A percentile compares a stretch with the other conserved stretches of the same genome.
phyloP scores from a whole-genome alignment of 768 basidiomycete genomes.

The Cyclocybe cylindracea region DNA sequence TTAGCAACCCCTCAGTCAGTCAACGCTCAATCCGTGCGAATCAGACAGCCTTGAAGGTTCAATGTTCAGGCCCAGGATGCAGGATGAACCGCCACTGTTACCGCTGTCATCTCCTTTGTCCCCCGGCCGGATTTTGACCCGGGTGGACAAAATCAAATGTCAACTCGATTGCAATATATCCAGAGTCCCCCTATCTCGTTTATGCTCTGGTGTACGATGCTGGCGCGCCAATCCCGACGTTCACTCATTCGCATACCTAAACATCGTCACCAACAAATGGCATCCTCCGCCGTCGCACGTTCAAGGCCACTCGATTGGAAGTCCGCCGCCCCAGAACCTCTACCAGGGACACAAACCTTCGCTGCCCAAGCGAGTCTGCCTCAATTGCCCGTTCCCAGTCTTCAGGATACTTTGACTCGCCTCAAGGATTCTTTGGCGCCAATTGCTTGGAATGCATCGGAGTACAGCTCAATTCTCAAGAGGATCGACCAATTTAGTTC shows the following conservation, averaged over 20 bases:
- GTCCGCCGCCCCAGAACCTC: constrained; percentile 59
- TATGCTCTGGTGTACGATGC: constrained; percentile 6
- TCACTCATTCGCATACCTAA: constrained; percentile 3
- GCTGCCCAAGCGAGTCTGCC: constrained; percentile 64
- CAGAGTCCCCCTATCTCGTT: no score
- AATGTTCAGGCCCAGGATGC: no score
- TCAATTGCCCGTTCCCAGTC: constrained; percentile 73
- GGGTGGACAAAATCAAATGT: no score
- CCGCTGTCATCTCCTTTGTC: no score
- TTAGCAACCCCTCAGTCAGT: no score
- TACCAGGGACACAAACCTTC: constrained; percentile 59
- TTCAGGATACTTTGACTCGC: constrained; percentile 63
- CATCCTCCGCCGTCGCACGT: constrained; percentile 20
- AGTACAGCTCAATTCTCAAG: constrained; percentile 51
- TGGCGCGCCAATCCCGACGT: constrained; percentile 12
- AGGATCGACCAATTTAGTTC: constrained; percentile 71
- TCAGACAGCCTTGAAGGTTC: no score
- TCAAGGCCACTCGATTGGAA: constrained; percentile 68
- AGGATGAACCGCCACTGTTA: no score
- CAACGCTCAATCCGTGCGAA: no score
- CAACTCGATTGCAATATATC: no score
- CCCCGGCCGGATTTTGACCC: no score
- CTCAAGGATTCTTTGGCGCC: constrained; percentile 75
- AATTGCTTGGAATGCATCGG: constrained; percentile 63
- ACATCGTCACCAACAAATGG: constrained; percentile 18